phyloP scores from a whole-genome alignment of 83 land plant genomes.

The Isoetes engelmannii region DNA sequence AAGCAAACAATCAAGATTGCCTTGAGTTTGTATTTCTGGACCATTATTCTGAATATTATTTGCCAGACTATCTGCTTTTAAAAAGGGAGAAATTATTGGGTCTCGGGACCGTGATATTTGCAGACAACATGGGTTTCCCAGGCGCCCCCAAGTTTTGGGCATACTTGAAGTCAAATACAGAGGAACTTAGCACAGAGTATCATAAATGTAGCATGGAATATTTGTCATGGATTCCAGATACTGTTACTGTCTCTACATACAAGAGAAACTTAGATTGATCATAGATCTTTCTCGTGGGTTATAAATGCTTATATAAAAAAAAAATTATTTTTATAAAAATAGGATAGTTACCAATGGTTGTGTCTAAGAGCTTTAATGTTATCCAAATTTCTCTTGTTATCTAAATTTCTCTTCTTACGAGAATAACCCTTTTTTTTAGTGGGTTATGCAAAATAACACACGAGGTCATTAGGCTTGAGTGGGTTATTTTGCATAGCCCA shows the following conservation, averaged over 20 bases:
- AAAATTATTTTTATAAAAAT: no score
- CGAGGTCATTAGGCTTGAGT: no score
- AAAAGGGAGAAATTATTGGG: slow-evolving; percentile 13
- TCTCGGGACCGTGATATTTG: slow-evolving; percentile 15
- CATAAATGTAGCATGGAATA: slow-evolving; percentile 11
- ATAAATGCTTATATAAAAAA: no score
- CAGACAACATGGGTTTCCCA: slow-evolving; percentile 20
- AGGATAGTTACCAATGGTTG: no score
- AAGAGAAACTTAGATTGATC: no score
- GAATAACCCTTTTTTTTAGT: no score
- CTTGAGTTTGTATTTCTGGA: slow-evolving; percentile 27
- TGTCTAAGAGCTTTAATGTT: no score
- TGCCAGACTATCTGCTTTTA: slow-evolving; percentile 11
- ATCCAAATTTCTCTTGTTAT: no score
- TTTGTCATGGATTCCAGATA: slow-evolving; percentile 14
- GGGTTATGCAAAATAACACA: no score
- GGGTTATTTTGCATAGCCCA: no score
- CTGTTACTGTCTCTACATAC: slow-evolving; percentile 19
- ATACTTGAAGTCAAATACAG: slow-evolving; percentile 12
- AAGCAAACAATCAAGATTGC: background rate
- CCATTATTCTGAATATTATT: slow-evolving; percentile 10
- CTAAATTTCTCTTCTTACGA: no score
- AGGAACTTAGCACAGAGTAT: slow-evolving; percentile 22
- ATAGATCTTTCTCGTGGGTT: no score
- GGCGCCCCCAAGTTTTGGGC: slow-evolving; percentile 10